Base-by-base conservation (phyloP, 176 grass and related monocot species). In the Phyllostachys edulis region DNA sequence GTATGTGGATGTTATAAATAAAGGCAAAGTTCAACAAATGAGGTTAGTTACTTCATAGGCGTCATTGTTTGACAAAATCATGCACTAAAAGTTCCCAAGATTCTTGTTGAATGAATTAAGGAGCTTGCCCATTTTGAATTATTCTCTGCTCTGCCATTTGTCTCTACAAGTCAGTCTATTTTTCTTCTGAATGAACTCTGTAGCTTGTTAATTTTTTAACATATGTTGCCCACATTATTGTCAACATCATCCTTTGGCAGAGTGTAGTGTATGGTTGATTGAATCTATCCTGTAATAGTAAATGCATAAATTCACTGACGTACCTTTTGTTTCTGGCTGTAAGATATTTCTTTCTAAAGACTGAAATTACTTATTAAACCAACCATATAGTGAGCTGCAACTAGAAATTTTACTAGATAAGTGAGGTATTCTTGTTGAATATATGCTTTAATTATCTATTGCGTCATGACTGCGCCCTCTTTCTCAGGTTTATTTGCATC, bases 401-500 rank as follows among this genome's bases (percentile, higher is more conserved):
- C n/a, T 17, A 32, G 5, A 17, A 59, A 34, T 61, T 85, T 69
- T 14, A 38, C 26, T 23, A 73, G 16, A 3, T 73, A 46, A 10
- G 1, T 16, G 44, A 18, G 44, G 16, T 4, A 71, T 42, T 75
- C 14, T 72, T 54, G 40, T 75, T 15, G 16, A 76, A 61, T 69
- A 67, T 80, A 52, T 85, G 9, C 18, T 39, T 63, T 62, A 14
- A 29, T 61, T 27, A 52, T 74, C 16, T 75, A 20, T 61, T 67
- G 6, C 11, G 27, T 42, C 57, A 79, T 73, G 67, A 40, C 36
- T 69, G 17, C 39, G 3, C 12, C 36, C 34, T 37, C 51, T 69
- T 89, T 41, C 1, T 9, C 70, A 97, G 92, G 92, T 97, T 39
- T 97, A 97, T 88, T 90, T 97, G 82, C 95, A 94, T 78, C 95